phyloP scores from a whole-genome alignment of 768 basidiomycete species.

The Naganishia friedmannii region DNA sequence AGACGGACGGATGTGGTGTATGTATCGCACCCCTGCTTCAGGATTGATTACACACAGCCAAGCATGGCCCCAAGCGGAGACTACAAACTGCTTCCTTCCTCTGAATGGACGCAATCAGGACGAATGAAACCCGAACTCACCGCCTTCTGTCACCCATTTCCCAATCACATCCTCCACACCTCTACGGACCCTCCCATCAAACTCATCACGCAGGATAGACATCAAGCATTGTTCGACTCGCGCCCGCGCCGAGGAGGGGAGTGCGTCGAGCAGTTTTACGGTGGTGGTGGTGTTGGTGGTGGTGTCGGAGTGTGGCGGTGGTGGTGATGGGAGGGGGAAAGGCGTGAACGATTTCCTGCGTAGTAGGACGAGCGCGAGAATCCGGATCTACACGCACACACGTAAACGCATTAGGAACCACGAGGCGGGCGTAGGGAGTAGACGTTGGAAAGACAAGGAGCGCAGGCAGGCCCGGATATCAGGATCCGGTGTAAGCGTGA shows the following conservation, averaged over 20 bases:
- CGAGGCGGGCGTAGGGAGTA: too few relatives aligned
- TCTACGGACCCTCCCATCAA: conserved; percentile 30
- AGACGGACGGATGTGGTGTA: too few relatives aligned
- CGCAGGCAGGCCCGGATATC: too few relatives aligned
- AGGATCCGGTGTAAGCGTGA: too few relatives aligned
- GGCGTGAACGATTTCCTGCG: neutral
- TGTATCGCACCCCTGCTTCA: too few relatives aligned
- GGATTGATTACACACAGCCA: too few relatives aligned
- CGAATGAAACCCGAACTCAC: neutral
- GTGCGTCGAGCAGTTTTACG: conserved; percentile 7
- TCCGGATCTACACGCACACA: neutral
- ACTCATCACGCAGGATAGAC: conserved; percentile 24
- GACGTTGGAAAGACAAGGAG: neutral
- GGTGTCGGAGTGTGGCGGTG: neutral
- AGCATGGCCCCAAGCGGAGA: too few relatives aligned
- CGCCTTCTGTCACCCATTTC: conserved; percentile 26
- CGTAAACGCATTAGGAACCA: neutral
- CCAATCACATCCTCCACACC: conserved; percentile 24
- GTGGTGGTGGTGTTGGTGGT: neutral
- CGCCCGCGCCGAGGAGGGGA: neutral
- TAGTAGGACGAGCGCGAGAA: conserved; percentile 16
- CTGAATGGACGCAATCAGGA: too few relatives aligned
- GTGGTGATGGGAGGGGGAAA: neutral
- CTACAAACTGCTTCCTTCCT: too few relatives aligned
- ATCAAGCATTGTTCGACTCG: conserved; percentile 27